These are phyloP conservation scores for Fomes fomentarius DNA, from an alignment of 1,284 basidiomycete species.

Conservation along the genomic window DNA sequence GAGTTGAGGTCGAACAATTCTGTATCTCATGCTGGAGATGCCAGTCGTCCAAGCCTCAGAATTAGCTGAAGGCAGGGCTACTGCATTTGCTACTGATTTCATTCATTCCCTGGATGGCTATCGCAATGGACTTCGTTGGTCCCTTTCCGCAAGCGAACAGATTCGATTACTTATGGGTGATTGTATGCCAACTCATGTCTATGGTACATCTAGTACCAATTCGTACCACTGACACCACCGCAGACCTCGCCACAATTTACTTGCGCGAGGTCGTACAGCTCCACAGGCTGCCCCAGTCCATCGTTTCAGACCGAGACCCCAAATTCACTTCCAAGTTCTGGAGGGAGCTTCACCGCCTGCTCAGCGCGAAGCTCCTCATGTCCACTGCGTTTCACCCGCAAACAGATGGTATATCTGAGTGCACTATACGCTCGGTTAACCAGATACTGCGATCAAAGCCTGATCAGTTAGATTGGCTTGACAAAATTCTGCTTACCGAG, in stretches of 20 bases:
- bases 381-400: slow-evolving; percentile 34
- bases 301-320: too few species aligned
- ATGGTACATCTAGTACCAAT: too few species aligned
- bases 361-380: slow-evolving; percentile 33
- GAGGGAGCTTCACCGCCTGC: slow-evolving; percentile 28
- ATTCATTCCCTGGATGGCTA: too few species aligned
- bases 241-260: slow-evolving; percentile 25
- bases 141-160: too few species aligned
- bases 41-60: slow-evolving; percentile 26
- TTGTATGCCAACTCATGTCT: too few species aligned
- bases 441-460: too few species aligned
- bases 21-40: slow-evolving; percentile 30
- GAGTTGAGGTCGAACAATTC: slow-evolving; percentile 22
- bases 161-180: too few species aligned
- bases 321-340: slow-evolving; percentile 35
- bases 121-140: too few species aligned
- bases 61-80: slow-evolving; percentile 19
- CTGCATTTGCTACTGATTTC: too few species aligned
- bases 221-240: slow-evolving; percentile 14
- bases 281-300: slow-evolving; percentile 29
- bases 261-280: slow-evolving; percentile 28
- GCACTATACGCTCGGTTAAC: slow-evolving; percentile 34
- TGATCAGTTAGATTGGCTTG: too few species aligned
- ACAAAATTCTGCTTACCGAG: too few species aligned
- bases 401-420: slow-evolving; percentile 30